Conservation (phyloP, 2,329 filamentous ascomycete genomes). For the Curvularia sp. region DNA sequence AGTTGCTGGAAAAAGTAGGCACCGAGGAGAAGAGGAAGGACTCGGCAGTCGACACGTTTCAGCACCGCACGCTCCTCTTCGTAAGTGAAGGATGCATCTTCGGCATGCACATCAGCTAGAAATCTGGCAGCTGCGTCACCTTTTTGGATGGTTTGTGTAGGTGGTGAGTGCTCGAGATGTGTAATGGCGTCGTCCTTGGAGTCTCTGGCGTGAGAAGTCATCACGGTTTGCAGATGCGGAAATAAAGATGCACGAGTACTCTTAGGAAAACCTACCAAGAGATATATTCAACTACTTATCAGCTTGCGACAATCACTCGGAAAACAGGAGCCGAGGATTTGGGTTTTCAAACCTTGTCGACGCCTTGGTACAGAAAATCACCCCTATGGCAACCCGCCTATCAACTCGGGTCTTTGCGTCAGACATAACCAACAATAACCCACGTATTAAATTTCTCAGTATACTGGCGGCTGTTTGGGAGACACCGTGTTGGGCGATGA, state of each 20-base stretch:
- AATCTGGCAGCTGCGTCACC: conserved; percentile 57
- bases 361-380: neutral
- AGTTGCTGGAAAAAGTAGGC: conserved; percentile 67
- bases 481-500: conserved; percentile 4
- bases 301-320: neutral
- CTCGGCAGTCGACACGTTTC: conserved; percentile 57
- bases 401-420: neutral
- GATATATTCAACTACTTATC: conserved; percentile 9
- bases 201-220: conserved; percentile 14
- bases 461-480: neutral
- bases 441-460: conserved; percentile 14
- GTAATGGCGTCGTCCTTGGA: conserved; percentile 26
- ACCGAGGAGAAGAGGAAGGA: conserved; percentile 62
- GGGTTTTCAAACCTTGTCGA: neutral
- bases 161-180: conserved; percentile 21
- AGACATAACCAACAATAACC: neutral
- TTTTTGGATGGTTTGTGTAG: conserved; percentile 4
- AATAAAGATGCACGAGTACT: neutral
- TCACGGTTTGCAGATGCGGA: neutral
- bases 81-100: conserved; percentile 53
- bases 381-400: neutral
- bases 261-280: neutral
- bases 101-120: conserved; percentile 50
- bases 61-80: conserved; percentile 61
- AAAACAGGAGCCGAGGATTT: conserved; percentile 9